Evolutionary conservation across 257 asterid genomes (phyloP).

Genomic region (Avicennia marina): DNA sequence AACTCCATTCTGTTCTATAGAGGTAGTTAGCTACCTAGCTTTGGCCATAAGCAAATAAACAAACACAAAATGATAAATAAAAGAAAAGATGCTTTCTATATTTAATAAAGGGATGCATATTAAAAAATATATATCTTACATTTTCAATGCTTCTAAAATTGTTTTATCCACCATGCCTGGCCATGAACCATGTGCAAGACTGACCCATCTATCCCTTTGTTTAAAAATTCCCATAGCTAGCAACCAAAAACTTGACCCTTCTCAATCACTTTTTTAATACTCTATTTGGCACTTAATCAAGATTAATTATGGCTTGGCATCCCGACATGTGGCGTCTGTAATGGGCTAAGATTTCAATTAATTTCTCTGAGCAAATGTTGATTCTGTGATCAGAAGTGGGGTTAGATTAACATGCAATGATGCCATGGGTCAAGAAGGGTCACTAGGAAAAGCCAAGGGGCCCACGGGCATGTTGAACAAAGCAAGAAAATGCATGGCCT

Average conservation of each 20-base stretch:
- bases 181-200: slow-evolving; percentile 53
- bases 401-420: no score
- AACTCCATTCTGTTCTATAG: slow-evolving; percentile 19
- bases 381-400: not conserved
- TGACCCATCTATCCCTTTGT: slow-evolving; percentile 33
- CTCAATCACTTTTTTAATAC: slow-evolving; percentile 21
- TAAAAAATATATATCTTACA: slow-evolving; percentile 6
- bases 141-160: slow-evolving; percentile 10
- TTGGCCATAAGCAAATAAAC: not conserved
- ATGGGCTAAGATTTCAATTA: slow-evolving; percentile 4
- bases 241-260: slow-evolving; percentile 19
- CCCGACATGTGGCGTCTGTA: slow-evolving; percentile 2
- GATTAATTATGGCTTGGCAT: slow-evolving; percentile 3
- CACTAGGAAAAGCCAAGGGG: slow-evolving; percentile 31
- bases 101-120: slow-evolving; percentile 10
- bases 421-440: slow-evolving; percentile 19
- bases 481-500: slow-evolving; percentile 27
- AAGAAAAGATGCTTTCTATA: slow-evolving; percentile 32
- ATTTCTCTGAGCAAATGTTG: not conserved
- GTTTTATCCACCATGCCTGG: slow-evolving; percentile 25
- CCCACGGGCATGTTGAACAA: slow-evolving; percentile 11
- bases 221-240: slow-evolving; percentile 13
- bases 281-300: slow-evolving; percentile 19
- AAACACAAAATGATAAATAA: not conserved
- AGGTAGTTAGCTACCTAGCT: slow-evolving; percentile 39